Percentiles rank a stretch among this genome's conserved stretches.
These are phyloP conservation scores for Rhynchospora breviuscula DNA, from an alignment of 176 grass and related monocot genomes.

Conservation along the genomic window DNA sequence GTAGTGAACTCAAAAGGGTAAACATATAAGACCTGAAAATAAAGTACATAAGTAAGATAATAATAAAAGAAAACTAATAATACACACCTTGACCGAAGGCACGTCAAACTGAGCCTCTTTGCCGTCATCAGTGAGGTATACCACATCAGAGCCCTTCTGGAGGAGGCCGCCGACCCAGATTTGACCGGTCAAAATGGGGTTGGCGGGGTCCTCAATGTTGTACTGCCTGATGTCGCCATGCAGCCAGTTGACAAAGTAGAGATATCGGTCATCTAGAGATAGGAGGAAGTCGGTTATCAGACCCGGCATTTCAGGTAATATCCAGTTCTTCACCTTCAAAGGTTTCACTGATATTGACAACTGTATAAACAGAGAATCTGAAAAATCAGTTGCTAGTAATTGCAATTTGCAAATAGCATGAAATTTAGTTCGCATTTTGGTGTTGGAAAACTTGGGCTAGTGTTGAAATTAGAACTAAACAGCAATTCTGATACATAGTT, in stretches of 20 bases:
- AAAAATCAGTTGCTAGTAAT: not conserved
- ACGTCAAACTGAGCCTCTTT: conserved; percentile 73
- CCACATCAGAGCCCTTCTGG: conserved; percentile 65
- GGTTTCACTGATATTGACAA: conserved; percentile 62
- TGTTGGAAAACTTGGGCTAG: not conserved
- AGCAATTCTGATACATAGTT: not conserved
- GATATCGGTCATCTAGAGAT: conserved; percentile 79
- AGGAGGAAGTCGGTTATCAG: conserved; percentile 90
- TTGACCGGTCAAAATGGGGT: conserved; percentile 78
- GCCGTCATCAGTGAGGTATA: conserved; percentile 58
- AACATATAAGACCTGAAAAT: not conserved
- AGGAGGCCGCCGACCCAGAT: conserved; percentile 84
- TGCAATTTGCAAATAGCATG: not conserved
- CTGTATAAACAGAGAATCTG: conserved; percentile 15
- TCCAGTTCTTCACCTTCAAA: conserved; percentile 81
- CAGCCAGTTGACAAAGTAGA: conserved; percentile 94
- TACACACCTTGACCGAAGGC: conserved; percentile 65
- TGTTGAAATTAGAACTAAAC: not conserved
- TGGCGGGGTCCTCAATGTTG: conserved; percentile 81
- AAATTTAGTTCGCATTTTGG: not conserved
- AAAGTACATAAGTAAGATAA: not conserved
- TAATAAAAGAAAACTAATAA: no score
- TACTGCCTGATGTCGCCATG: conserved; percentile 97
- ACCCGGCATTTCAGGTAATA: conserved; percentile 90
- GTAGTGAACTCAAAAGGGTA: not conserved